A percentile compares a stretch with the other conserved stretches of the same genome.
Conservation (phyloP, 345 rosid genomes). For the Hirschfeldia incana region DNA sequence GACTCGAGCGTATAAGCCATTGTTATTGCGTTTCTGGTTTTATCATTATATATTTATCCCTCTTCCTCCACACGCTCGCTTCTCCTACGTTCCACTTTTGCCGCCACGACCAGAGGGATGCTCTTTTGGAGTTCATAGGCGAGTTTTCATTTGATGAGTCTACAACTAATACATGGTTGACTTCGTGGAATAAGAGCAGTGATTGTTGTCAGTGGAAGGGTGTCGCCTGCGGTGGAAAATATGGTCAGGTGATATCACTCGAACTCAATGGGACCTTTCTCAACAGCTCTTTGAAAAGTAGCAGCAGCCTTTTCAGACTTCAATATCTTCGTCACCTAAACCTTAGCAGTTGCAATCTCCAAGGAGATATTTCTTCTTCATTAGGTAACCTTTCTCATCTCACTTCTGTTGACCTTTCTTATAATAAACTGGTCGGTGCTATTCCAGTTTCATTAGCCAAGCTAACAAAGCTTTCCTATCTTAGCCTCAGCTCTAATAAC, state of each 20-base stretch:
- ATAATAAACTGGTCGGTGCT: neutral
- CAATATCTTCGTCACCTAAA: neutral
- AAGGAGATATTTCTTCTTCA: neutral
- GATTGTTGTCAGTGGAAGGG: conserved; percentile 21
- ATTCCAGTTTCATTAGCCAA: neutral
- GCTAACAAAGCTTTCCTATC: neutral
- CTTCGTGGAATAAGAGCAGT: conserved; percentile 1
- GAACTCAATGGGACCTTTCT: neutral
- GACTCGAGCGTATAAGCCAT: neutral
- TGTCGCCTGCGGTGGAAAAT: neutral
- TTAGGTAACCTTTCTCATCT: conserved; percentile 24
- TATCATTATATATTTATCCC: neutral
- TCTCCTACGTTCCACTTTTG: conserved; percentile 5
- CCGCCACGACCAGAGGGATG: conserved; percentile 17
- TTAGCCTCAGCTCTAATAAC: neutral
- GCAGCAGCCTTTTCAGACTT: conserved; percentile 11
- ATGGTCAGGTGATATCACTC: conserved; percentile 17
- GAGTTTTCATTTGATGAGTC: conserved; percentile 8
- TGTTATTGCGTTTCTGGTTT: neutral
- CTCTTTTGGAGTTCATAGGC: neutral
- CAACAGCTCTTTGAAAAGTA: neutral
- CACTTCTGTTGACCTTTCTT: neutral
- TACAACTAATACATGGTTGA: neutral
- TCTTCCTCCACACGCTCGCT: neutral
- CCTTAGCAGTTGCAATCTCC: neutral